Evolutionary conservation across 495 filamentous ascomycete species (phyloP), one percentile per base, ranked within the genome.

Genomic region (Acidiella bohemica): DNA sequence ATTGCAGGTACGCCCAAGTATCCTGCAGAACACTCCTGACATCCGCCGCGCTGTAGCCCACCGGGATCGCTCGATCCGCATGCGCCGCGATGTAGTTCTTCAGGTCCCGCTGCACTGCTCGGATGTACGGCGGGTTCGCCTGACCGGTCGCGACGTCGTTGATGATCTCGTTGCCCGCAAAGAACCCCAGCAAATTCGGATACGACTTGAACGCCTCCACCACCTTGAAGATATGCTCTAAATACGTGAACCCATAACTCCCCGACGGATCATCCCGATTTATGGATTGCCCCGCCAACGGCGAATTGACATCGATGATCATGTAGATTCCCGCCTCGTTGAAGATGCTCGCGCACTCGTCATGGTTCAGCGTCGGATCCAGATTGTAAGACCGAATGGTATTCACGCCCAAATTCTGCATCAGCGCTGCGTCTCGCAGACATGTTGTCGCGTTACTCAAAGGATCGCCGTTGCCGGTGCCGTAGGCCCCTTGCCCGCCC

Each of bases 11-110:
- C 56, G 76, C 72, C 66, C 71, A 83, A 41, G 75, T 81, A 52
- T 93, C 84, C 38, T 75, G 61, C 16, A 94, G 71, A 36, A 87
- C 77, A 4, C 71, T 57, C 39, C 83, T 80, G 32, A 94, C 81
- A 59, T 95, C 87, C 21, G 88, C 88, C 27, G 90, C 88, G n/a
- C 84, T 92, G 71, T 93, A 93, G 26, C 84, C 84, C 29, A 93
- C 83, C 8, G 84, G 84, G 47, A 93, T 86, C 10, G 59, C 26
- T 21, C 84, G 78, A 32, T 64, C 47, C 9, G 70, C 61, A 53
- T 90, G 68, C 44, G 81, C 79, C 45, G 72, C 66, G 56, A 90
- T 85, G 63, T 93, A 93, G 43, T 86, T 71, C 67, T 90, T 90
- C 47, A 93, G 67, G 52, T 93, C 84, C 48, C 84, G 78, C 38